A percentile compares a stretch with the other conserved stretches of the same genome.
Evolutionary conservation across 352 stramenopile species (phyloP).

Genomic region (Phytophthora macrochlamydospora): DNA sequence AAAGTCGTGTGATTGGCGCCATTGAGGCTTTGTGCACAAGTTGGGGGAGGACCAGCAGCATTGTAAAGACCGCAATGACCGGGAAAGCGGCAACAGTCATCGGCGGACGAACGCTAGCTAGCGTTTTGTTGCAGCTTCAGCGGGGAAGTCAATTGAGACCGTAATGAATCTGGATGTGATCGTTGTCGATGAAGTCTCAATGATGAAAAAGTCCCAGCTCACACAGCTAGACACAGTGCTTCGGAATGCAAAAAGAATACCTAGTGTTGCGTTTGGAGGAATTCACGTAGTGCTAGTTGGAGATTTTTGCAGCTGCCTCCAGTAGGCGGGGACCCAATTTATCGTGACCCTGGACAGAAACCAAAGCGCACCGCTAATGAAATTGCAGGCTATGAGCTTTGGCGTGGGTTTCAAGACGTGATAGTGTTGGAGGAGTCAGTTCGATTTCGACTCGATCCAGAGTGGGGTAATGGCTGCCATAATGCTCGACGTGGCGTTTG

Average conservation of each 20-base stretch:
- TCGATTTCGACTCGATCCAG: conserved; percentile 5
- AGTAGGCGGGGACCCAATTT: conserved; percentile 1
- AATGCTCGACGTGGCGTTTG: conserved; percentile 1
- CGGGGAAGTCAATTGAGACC: not conserved
- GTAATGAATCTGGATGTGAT: not conserved
- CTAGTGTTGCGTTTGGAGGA: conserved; percentile 3
- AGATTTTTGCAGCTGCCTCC: conserved; percentile 2
- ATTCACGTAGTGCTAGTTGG: conserved; percentile 1
- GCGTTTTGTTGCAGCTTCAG: not conserved
- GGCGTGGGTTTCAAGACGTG: not conserved
- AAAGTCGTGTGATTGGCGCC: not conserved
- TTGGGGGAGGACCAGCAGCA: not conserved
- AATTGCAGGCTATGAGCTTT: conserved; percentile 2
- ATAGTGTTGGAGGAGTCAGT: conserved; percentile 9
- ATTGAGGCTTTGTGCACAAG: not conserved
- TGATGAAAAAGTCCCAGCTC: not conserved
- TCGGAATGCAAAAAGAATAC: not conserved
- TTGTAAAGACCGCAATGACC: not conserved
- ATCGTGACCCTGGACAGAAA: not conserved
- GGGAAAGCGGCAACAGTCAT: not conserved
- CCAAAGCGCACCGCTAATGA: not conserved
- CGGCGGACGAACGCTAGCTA: not conserved
- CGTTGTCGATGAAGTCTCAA: not conserved
- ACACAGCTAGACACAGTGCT: not conserved
- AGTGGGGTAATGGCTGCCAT: conserved; percentile 3